Conservation (phyloP, 1,284 basidiomycete species). For the Leccinum pachyderme region DNA sequence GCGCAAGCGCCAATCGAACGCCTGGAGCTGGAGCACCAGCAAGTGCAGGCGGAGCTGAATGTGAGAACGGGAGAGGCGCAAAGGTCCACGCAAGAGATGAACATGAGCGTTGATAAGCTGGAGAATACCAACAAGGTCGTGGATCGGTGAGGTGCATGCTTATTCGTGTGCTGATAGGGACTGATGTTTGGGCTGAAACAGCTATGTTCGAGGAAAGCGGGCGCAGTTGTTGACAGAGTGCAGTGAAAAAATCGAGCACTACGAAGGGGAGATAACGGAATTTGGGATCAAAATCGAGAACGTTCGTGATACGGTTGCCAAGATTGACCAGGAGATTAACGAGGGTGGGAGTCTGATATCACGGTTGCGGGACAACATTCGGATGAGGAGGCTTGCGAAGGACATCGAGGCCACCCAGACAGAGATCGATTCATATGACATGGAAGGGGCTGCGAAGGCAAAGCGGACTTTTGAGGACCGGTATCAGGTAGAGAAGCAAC, state of each 20-base stretch:
- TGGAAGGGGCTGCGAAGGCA: constrained; percentile 80
- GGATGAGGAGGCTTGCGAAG: constrained; percentile 67
- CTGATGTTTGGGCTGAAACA: constrained; percentile 29
- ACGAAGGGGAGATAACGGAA: constrained; percentile 58
- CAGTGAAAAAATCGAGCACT: constrained; percentile 57
- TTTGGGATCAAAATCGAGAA: constrained; percentile 53
- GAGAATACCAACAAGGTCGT: constrained; percentile 59
- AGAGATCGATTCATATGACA: constrained; percentile 74
- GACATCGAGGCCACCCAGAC: constrained; percentile 69
- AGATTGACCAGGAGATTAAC: constrained; percentile 70
- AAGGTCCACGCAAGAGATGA: constrained; percentile 59
- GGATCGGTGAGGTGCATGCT: constrained; percentile 49
- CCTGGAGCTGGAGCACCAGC: constrained; percentile 60
- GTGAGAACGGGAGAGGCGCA: constrained; percentile 53
- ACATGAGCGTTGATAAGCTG: constrained; percentile 64
- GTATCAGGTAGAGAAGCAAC: constrained; percentile 71
- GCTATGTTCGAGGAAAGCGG: constrained; percentile 74
- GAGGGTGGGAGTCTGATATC: constrained; percentile 66
- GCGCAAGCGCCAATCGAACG: constrained; percentile 67
- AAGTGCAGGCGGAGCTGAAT: constrained; percentile 52
- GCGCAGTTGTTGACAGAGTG: constrained; percentile 64
- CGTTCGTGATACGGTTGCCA: constrained; percentile 50
- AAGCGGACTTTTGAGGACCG: constrained; percentile 82
- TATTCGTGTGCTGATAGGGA: not conserved
- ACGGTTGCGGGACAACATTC: constrained; percentile 86